Evolutionary conservation across 768 basidiomycete species (phyloP).

Genomic region (Phallus indusiatus): DNA sequence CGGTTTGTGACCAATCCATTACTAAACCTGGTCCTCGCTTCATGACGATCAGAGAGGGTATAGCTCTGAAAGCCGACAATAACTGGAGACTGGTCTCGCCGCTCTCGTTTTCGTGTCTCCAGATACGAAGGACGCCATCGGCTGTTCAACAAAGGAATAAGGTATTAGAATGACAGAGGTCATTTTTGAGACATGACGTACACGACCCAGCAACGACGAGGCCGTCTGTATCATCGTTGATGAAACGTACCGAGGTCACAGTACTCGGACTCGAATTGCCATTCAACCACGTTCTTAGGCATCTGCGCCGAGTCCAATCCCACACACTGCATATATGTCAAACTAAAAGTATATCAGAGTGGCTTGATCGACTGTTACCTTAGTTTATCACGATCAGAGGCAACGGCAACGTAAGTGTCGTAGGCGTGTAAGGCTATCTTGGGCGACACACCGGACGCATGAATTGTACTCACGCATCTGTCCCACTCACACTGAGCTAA

Average conservation of each 20-base stretch:
- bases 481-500: constrained; percentile 65
- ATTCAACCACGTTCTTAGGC: constrained; percentile 79
- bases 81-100: constrained; percentile 61
- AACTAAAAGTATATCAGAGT: neutral
- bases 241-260: constrained; percentile 82
- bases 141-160: constrained; percentile 26
- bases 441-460: constrained; percentile 49
- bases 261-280: constrained; percentile 74
- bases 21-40: constrained; percentile 79
- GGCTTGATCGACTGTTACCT: constrained; percentile 38
- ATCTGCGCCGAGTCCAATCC: constrained; percentile 83
- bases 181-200: constrained; percentile 25
- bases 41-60: constrained; percentile 37
- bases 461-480: constrained; percentile 55
- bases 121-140: constrained; percentile 87
- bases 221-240: constrained; percentile 92
- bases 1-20: constrained; percentile 87
- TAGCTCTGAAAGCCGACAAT: constrained; percentile 87
- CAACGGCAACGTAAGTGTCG: constrained; percentile 78
- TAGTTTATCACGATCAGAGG: constrained; percentile 80
- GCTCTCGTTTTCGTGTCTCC: constrained; percentile 77
- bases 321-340: constrained; percentile 54
- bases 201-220: constrained; percentile 83
- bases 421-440: constrained; percentile 87
- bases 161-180: neutral